Conservation (phyloP, 441 rosid genomes). For the Gossypium davidsonii region DNA sequence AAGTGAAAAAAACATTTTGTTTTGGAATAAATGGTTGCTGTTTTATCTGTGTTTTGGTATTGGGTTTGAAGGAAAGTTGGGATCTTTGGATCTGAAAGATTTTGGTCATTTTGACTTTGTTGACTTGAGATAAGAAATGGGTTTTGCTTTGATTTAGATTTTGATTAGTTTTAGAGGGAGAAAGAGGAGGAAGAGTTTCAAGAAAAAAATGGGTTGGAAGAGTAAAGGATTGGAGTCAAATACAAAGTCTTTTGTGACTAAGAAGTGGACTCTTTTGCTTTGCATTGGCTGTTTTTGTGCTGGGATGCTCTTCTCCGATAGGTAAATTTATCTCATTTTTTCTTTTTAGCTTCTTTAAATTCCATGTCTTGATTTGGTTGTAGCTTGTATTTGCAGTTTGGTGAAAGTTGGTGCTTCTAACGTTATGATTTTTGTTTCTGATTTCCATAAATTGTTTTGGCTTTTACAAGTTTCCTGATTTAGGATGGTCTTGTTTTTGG, state of each 20-base stretch:
- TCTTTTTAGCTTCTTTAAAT: constrained; percentile 11
- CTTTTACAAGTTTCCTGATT: constrained; percentile 1
- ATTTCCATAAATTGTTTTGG: constrained; percentile 4
- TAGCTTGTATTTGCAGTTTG: neutral
- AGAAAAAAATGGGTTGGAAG: constrained; percentile 57
- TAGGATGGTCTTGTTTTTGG: neutral
- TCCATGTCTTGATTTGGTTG: neutral
- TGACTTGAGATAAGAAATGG: constrained; percentile 40
- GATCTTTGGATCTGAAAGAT: constrained; percentile 38
- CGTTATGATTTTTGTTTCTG: neutral
- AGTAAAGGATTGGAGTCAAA: constrained; percentile 55
- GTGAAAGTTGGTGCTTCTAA: neutral
- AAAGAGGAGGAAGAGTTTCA: neutral
- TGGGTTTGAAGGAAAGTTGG: constrained; percentile 15
- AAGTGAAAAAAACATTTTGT: neutral
- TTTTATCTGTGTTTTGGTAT: neutral
- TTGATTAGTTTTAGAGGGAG: constrained; percentile 13
- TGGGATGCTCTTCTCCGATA: constrained; percentile 79
- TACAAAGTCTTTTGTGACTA: constrained; percentile 51
- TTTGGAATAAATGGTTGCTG: neutral
- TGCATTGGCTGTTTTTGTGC: constrained; percentile 83
- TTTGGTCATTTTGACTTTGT: constrained; percentile 28
- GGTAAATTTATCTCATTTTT: constrained; percentile 35
- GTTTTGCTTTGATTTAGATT: constrained; percentile 27
- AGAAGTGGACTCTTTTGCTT: constrained; percentile 67